Conservation (phyloP, 768 basidiomycete species). For the Psilocybe cyanescens region DNA sequence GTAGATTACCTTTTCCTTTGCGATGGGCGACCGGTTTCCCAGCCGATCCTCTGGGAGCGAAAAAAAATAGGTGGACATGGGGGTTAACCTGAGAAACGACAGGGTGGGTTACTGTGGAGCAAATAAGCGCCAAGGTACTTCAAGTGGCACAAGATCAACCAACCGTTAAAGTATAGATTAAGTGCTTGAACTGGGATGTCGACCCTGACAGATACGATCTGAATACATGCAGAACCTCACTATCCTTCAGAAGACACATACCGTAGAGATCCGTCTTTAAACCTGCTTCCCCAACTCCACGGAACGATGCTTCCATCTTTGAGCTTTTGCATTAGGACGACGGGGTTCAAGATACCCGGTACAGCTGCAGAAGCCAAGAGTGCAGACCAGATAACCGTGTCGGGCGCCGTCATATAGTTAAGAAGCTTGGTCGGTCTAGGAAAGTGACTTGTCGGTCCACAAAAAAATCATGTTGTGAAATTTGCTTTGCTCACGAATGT, state of each 20-base stretch:
- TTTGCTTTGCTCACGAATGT: conserved; percentile 63
- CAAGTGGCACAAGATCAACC: neutral
- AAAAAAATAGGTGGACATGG: conserved; percentile 94
- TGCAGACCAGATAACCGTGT: conserved; percentile 84
- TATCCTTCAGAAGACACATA: conserved; percentile 26
- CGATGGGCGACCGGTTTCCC: conserved; percentile 95
- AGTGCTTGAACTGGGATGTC: conserved; percentile 93
- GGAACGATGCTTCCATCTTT: conserved; percentile 80
- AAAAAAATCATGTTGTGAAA: conserved; percentile 15
- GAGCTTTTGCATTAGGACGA: conserved; percentile 92
- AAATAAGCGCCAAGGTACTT: neutral
- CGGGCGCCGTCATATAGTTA: conserved; percentile 96
- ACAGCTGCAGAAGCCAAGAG: conserved; percentile 91
- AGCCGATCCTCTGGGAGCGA: conserved; percentile 85
- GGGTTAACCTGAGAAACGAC: conserved; percentile 95
- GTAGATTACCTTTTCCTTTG: conserved; percentile 79
- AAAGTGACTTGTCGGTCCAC: conserved; percentile 5
- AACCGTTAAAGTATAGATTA: conserved; percentile 89
- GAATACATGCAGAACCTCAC: neutral
- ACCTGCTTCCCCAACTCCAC: conserved; percentile 94
- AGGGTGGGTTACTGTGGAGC: conserved; percentile 76
- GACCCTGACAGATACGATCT: conserved; percentile 52
- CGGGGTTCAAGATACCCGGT: conserved; percentile 93
- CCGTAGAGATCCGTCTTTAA: conserved; percentile 92
- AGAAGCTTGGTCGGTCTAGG: conserved; percentile 90